Conservation (phyloP, 179 eudicot species). For the Camellia oleifera region DNA sequence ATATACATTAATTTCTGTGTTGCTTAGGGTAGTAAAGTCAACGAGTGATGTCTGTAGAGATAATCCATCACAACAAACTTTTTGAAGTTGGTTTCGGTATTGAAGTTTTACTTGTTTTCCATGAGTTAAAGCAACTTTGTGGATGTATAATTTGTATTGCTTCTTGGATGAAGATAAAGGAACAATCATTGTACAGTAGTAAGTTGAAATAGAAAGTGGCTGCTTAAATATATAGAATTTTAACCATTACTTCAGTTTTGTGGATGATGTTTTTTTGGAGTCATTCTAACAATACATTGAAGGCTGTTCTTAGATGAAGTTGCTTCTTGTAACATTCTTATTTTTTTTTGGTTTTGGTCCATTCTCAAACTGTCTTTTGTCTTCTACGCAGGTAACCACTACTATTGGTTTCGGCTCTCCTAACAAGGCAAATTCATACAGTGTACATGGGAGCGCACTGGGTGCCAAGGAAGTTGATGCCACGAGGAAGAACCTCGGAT, state of each 20-base stretch:
- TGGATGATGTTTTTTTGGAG: neutral
- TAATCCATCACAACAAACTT: neutral
- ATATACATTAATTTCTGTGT: neutral
- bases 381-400: conserved; percentile 70
- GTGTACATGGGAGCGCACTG: conserved; percentile 92
- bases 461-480: conserved; percentile 99
- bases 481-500: conserved; percentile 86
- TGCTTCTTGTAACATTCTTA: neutral
- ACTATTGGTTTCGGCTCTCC: conserved; percentile 98
- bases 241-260: neutral
- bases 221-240: neutral
- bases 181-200: neutral
- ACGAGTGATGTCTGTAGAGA: neutral
- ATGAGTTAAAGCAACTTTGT: neutral
- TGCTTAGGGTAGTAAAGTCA: neutral
- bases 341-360: neutral
- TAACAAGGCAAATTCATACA: conserved; percentile 92
- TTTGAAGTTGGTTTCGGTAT: neutral
- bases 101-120: neutral
- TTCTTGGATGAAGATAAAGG: neutral
- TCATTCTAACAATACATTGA: neutral
- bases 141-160: neutral
- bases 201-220: neutral
- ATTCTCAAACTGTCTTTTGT: conserved; percentile 4
- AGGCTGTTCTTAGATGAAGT: conserved; percentile 1